phyloP scores from a whole-genome alignment of 176 grass and related monocot species.

The Neostapfia colusana region DNA sequence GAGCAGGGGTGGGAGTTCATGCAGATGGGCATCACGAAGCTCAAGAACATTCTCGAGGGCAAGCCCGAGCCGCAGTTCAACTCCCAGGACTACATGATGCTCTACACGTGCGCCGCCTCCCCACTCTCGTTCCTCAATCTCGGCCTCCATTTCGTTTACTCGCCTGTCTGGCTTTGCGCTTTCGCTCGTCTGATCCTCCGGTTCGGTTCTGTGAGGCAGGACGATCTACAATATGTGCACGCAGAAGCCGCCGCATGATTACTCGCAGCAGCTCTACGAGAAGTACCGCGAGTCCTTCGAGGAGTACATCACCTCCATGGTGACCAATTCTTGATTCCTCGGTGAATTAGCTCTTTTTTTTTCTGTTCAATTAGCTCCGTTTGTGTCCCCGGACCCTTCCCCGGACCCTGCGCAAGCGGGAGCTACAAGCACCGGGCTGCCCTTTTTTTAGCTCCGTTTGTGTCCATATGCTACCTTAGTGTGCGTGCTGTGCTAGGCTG shows the following conservation, averaged over 20 bases:
- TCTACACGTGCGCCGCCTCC: slow-evolving; percentile 57
- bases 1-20: slow-evolving; percentile 69
- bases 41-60: slow-evolving; percentile 66
- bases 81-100: slow-evolving; percentile 74
- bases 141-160: not conserved
- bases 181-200: slow-evolving; percentile 2
- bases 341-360: not conserved
- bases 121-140: not conserved
- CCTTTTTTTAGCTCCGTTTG: too few relatives aligned
- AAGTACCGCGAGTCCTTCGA: slow-evolving; percentile 59
- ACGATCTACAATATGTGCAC: slow-evolving; percentile 90
- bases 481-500: not conserved
- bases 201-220: slow-evolving; percentile 23
- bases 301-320: slow-evolving; percentile 69
- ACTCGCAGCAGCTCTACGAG: slow-evolving; percentile 80
- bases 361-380: not conserved
- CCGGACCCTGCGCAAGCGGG: too few relatives aligned
- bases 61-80: slow-evolving; percentile 63
- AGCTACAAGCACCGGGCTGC: too few relatives aligned
- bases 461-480: not conserved
- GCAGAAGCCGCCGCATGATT: slow-evolving; percentile 73
- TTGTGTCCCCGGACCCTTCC: too few relatives aligned
- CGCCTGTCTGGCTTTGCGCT: not conserved
- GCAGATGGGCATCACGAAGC: slow-evolving; percentile 70
- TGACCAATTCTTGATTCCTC: not conserved